phyloP scores from a whole-genome alignment of 257 asterid genomes.

The Nicotiana obtusifolia region DNA sequence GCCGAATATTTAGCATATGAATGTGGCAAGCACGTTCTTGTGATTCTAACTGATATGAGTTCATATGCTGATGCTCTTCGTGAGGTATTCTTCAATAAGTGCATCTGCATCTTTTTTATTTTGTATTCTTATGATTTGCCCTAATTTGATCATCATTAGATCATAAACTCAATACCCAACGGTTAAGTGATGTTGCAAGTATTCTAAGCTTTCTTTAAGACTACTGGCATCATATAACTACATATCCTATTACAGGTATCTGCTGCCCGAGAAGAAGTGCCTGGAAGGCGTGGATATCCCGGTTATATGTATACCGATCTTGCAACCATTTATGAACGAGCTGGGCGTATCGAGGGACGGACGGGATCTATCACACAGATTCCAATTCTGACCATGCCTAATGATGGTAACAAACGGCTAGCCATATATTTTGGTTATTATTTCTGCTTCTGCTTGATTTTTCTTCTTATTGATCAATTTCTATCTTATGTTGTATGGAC shows the following conservation, averaged over 20 bases:
- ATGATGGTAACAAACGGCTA: constrained; percentile 56
- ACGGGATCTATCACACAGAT: constrained; percentile 96
- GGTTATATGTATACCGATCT: constrained; percentile 97
- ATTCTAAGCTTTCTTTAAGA: not conserved
- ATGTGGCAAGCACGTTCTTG: constrained; percentile 98
- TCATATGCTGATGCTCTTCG: constrained; percentile 99
- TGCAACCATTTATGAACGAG: constrained; percentile 95
- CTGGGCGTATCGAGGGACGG: constrained; percentile 99
- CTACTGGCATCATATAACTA: not conserved
- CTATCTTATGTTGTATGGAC: constrained; percentile 24
- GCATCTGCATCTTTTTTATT: not conserved
- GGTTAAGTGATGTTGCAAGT: not conserved
- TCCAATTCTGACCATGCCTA: constrained; percentile 96
- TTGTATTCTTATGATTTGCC: not conserved
- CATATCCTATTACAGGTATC: constrained; percentile 53
- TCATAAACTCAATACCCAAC: not conserved
- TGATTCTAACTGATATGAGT: constrained; percentile 97
- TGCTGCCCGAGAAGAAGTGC: constrained; percentile 99
- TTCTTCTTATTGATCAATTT: not conserved
- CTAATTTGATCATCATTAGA: not conserved
- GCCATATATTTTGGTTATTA: not conserved
- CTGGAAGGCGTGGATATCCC: constrained; percentile 94
- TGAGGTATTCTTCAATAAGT: constrained; percentile 52
- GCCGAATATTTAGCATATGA: constrained; percentile 96
- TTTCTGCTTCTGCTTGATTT: not conserved